Percentiles rank a stretch among this genome's conserved stretches.
Conservation (phyloP, 495 filamentous ascomycete species). For the Daldinia bambusicola region DNA sequence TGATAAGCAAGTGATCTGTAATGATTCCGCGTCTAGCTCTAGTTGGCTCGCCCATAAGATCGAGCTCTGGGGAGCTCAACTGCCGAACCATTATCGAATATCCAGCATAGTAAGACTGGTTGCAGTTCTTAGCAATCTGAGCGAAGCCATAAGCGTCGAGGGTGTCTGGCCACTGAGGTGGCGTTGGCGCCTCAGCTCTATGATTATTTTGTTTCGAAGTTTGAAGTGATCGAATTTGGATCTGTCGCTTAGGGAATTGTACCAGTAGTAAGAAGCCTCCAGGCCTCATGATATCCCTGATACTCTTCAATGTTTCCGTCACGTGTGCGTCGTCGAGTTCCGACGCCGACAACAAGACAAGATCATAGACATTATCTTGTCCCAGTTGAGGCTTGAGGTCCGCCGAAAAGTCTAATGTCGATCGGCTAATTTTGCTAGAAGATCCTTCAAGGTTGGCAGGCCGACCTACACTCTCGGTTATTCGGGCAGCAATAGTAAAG, state of each 20-base stretch:
- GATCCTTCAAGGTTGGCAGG: slow-evolving; percentile 33
- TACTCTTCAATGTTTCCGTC: slow-evolving; percentile 23
- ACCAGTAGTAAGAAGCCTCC: slow-evolving; percentile 57
- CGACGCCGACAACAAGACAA: slow-evolving; percentile 52
- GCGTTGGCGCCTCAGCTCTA: slow-evolving; percentile 20
- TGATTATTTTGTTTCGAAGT: slow-evolving; percentile 5
- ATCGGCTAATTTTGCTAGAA: slow-evolving; percentile 1
- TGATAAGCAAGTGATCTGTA: slow-evolving; percentile 47
- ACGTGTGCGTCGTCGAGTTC: slow-evolving; percentile 39
- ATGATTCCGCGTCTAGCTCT: not conserved
- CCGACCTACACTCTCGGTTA: slow-evolving; percentile 32
- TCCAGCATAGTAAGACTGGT: slow-evolving; percentile 47
- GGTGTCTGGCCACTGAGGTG: slow-evolving; percentile 49
- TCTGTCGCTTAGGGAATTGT: slow-evolving; percentile 30
- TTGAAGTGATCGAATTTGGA: slow-evolving; percentile 35
- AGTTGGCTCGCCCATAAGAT: slow-evolving; percentile 22
- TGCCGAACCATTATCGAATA: slow-evolving; percentile 53
- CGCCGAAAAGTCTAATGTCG: slow-evolving; percentile 43
- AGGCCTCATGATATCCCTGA: slow-evolving; percentile 51
- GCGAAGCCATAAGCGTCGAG: slow-evolving; percentile 52
- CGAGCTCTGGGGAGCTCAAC: slow-evolving; percentile 38
- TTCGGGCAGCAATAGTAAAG: slow-evolving; percentile 41
- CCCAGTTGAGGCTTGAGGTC: slow-evolving; percentile 31
- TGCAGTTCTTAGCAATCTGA: slow-evolving; percentile 35
- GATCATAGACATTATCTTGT: slow-evolving; percentile 43